phyloP scores from a whole-genome alignment of 106 monocot species.

The Dendrobium chrysotoxum region DNA sequence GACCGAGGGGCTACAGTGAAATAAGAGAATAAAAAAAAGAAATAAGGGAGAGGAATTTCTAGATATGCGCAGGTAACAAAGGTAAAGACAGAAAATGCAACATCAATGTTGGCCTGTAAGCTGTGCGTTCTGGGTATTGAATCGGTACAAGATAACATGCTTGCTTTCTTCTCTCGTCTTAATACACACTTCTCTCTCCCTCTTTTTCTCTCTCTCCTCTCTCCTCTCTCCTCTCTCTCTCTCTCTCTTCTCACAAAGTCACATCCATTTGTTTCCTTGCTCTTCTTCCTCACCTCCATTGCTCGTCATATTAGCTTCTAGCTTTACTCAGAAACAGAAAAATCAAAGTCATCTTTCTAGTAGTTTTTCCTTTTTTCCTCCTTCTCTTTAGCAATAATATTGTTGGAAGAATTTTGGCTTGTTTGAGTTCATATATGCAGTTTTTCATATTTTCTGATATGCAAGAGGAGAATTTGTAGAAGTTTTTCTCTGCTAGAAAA shows the following conservation, averaged over 20 bases:
- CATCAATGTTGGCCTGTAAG: slow-evolving; percentile 14
- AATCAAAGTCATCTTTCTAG: not conserved
- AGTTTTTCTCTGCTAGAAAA: too few species aligned
- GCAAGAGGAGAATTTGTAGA: not conserved
- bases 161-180: slow-evolving; percentile 12
- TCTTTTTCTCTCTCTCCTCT: too few species aligned
- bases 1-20: slow-evolving; percentile 3
- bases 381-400: not conserved
- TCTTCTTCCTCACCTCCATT: not conserved
- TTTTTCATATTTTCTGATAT: not conserved
- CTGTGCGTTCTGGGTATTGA: slow-evolving; percentile 5
- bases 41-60: slow-evolving; percentile 18
- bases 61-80: slow-evolving; percentile 22
- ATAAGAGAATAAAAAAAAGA: not conserved
- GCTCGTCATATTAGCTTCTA: not conserved
- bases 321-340: not conserved
- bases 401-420: not conserved
- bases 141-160: slow-evolving; percentile 5
- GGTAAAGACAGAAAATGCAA: slow-evolving; percentile 28
- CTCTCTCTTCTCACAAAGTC: slow-evolving; percentile 5
- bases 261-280: not conserved
- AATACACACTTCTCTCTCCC: not conserved
- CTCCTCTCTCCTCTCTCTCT: not conserved
- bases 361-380: not conserved
- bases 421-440: not conserved